These are phyloP conservation scores for Beta macrorhiza DNA, from an alignment of 179 eudicot genomes.

Conservation along the genomic window DNA sequence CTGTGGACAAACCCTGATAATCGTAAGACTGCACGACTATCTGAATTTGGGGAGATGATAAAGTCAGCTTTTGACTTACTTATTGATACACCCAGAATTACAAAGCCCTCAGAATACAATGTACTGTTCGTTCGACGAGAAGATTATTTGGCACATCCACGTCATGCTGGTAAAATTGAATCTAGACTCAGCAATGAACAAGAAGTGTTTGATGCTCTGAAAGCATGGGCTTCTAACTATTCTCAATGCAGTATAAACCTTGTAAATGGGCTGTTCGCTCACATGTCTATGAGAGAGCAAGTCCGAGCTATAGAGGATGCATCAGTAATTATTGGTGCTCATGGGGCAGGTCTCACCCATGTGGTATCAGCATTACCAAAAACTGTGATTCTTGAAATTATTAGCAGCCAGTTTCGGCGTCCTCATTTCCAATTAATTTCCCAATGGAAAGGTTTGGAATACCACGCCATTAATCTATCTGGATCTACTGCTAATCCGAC, in stretches of 20 bases:
- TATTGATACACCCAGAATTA: slow-evolving; percentile 42
- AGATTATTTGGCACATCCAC: slow-evolving; percentile 91
- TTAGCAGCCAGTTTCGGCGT: slow-evolving; percentile 67
- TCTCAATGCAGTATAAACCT: slow-evolving; percentile 58
- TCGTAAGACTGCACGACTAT: slow-evolving; percentile 69
- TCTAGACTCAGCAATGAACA: slow-evolving; percentile 82
- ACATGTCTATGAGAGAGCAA: slow-evolving; percentile 95
- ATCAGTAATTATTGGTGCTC: slow-evolving; percentile 86
- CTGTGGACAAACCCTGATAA: slow-evolving; percentile 72
- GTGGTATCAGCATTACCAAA: slow-evolving; percentile 78
- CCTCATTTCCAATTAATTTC: slow-evolving; percentile 85
- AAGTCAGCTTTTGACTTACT: slow-evolving; percentile 80
- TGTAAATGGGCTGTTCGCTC: slow-evolving; percentile 80
- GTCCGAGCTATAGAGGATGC: slow-evolving; percentile 90
- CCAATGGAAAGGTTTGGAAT: slow-evolving; percentile 84
- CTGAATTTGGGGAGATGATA: slow-evolving; percentile 97
- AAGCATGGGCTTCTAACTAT: slow-evolving; percentile 57
- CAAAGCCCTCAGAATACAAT: slow-evolving; percentile 49
- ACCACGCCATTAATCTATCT: slow-evolving; percentile 63
- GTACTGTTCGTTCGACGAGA: slow-evolving; percentile 88
- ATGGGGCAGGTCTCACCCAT: slow-evolving; percentile 96
- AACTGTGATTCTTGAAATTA: slow-evolving; percentile 69
- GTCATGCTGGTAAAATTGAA: slow-evolving; percentile 85
- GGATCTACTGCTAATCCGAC: slow-evolving; percentile 66
- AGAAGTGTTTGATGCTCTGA: slow-evolving; percentile 68